These are phyloP conservation scores for Myriosclerotinia curreyana DNA, from an alignment of 2,329 filamentous ascomycete species.

Conservation along the genomic window DNA sequence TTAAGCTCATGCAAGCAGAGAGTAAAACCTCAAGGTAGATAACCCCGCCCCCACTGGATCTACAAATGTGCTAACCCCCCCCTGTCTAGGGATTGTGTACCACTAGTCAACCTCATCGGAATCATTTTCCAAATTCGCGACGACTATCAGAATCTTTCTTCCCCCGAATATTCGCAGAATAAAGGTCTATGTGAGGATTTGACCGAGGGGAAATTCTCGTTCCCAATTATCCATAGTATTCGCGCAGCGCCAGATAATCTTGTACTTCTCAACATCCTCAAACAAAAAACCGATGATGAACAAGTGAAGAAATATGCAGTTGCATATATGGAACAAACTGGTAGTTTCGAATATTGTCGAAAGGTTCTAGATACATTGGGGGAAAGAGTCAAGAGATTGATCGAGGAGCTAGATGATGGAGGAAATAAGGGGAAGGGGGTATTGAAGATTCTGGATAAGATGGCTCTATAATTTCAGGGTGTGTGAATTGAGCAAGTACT, in stretches of 20 bases:
- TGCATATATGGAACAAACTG: constrained; percentile 83
- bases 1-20: constrained; percentile 86
- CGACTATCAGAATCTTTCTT: constrained; percentile 87
- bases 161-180: constrained; percentile 73
- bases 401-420: constrained; percentile 60
- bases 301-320: constrained; percentile 92
- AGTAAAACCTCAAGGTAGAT: constrained; percentile 46
- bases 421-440: constrained; percentile 56
- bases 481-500: too few relatives aligned
- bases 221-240: constrained; percentile 92
- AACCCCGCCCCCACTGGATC: constrained; percentile 6
- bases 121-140: constrained; percentile 88
- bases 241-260: constrained; percentile 69
- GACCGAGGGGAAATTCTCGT: constrained; percentile 96
- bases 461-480: constrained; percentile 43
- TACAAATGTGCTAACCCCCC: constrained; percentile 6
- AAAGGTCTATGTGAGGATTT: constrained; percentile 95
- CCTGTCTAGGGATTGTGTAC: constrained; percentile 62
- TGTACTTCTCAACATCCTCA: constrained; percentile 86
- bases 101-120: constrained; percentile 80
- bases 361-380: constrained; percentile 63
- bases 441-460: constrained; percentile 65
- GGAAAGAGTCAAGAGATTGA: constrained; percentile 59
- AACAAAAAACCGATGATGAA: constrained; percentile 81
- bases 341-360: constrained; percentile 83